Conservation (phyloP, 179 eudicot genomes). For the Nepenthes alata region DNA sequence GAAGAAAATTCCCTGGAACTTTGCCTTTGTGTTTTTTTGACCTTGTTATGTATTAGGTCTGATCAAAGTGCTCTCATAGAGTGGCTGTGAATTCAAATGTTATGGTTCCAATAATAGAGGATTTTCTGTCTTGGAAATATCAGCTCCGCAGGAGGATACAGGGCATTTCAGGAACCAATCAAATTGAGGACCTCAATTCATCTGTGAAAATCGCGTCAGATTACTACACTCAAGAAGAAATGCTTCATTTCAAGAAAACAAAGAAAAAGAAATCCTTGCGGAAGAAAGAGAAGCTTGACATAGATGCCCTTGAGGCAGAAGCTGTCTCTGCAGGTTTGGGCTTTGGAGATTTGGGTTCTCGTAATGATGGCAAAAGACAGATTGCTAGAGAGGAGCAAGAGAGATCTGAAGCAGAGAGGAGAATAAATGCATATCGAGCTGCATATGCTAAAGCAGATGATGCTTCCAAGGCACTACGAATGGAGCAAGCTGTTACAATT, state of each 20-base stretch:
- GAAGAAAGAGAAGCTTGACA: constrained; percentile 77
- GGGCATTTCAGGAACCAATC: constrained; percentile 35
- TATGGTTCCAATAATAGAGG: background rate
- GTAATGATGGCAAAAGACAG: constrained; percentile 50
- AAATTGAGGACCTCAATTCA: constrained; percentile 52
- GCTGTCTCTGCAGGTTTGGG: constrained; percentile 82
- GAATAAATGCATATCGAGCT: constrained; percentile 59
- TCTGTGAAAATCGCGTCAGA: constrained; percentile 51
- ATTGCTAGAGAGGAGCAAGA: constrained; percentile 60
- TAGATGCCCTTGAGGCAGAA: constrained; percentile 93
- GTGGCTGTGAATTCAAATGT: background rate
- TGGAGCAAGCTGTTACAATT: constrained; percentile 25
- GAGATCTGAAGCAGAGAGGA: constrained; percentile 61
- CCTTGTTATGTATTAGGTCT: no score
- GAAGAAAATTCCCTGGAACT: no score
- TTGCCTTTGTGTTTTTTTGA: no score
- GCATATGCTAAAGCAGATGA: constrained; percentile 83
- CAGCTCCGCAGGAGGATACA: constrained; percentile 79
- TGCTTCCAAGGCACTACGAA: constrained; percentile 74
- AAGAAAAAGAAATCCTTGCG: constrained; percentile 93
- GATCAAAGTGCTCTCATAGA: no score
- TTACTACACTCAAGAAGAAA: constrained; percentile 79
- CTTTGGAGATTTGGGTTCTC: constrained; percentile 77
- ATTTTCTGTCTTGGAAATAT: constrained; percentile 7
- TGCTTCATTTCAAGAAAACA: constrained; percentile 80